A percentile compares a stretch with the other conserved stretches of the same genome.
Conservation (phyloP, 805 yeast genomes). For the Saturnispora hagleri region DNA sequence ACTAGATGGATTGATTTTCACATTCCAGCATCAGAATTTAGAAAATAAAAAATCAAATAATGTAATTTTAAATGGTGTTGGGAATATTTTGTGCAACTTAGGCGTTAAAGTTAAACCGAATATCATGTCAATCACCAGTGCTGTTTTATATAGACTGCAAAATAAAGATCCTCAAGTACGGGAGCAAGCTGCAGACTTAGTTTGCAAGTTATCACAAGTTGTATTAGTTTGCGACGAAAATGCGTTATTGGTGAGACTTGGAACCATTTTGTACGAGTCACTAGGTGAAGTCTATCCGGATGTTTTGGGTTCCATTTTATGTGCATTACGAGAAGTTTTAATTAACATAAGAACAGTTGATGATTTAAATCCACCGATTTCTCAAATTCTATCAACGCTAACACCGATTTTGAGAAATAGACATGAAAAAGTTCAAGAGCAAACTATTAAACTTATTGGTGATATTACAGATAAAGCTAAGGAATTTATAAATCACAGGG, state of each 20-base stretch:
- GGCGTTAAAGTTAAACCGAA: constrained; percentile 63
- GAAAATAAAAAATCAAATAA: constrained; percentile 31
- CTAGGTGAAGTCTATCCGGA: constrained; percentile 94
- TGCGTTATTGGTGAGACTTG: constrained; percentile 54
- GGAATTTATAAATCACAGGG: constrained; percentile 78
- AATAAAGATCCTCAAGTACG: constrained; percentile 65
- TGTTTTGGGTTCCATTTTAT: constrained; percentile 76
- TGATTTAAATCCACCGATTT: constrained; percentile 67
- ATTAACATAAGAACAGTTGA: constrained; percentile 45
- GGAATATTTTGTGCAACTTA: constrained; percentile 50
- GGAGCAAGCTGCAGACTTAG: constrained; percentile 75
- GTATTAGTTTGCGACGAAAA: constrained; percentile 57
- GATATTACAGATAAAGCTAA: constrained; percentile 72
- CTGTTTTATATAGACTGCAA: constrained; percentile 62
- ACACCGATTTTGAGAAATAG: constrained; percentile 87
- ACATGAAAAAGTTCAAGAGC: constrained; percentile 85
- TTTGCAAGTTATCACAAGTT: constrained; percentile 56
- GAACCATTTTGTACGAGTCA: constrained; percentile 76
- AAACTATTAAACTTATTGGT: constrained; percentile 71
- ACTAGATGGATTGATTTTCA: constrained; percentile 70
- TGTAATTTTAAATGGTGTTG: constrained; percentile 52
- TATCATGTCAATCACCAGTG: constrained; percentile 60
- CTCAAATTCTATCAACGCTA: constrained; percentile 75
- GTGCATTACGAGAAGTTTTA: constrained; percentile 59
- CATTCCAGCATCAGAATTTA: constrained; percentile 68